Evolutionary conservation across 495 filamentous ascomycete species (phyloP), one percentile per base, ranked within the genome.

Genomic region (Xylaria nigripes): DNA sequence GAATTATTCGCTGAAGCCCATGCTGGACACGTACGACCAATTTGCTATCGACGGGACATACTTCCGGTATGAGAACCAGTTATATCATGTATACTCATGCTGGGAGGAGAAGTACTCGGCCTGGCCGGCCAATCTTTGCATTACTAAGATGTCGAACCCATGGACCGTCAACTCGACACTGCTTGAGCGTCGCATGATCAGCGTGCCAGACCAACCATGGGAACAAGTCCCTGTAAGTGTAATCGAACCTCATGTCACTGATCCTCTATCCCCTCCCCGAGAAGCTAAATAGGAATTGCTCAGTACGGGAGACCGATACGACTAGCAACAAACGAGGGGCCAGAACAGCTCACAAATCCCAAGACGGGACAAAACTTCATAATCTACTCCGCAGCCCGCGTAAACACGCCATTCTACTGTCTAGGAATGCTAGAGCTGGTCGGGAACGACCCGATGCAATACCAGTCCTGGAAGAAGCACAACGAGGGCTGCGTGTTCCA

Each of bases 31-130:
- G 6, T 78, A 70, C 56, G 74, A 76, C 48, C 70, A 74, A 62
- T 78, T 78, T 53, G 74, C 75, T 16, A 76, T 78, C 40, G 75
- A 78, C 51, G 75, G 75, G 7, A 78, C 74, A 2, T 78, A 77
- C 36, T 74, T 78, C 58, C 63, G 68, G 44, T 62, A 70, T 48
- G 56, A 57, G 1, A 56, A 64, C 9, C 59, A 66, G 8, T 62
- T 77, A 4, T 75, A 76, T 62, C 74, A 78, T 59, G 67, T 78
- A 45, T 78, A 77, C 63, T 72, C 68, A 4, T 78, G 74, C 61
- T 78, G 75, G 74, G 67, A 70, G 27, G 57, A 67, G 1, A 60
- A 66, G n/a, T 74, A 72, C 56, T 68, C 70, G 6, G 69, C 67
- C 22, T 78, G 74, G 75, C 75, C 75, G 1, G 67, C 74, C 7